Evolutionary conservation across 2,329 filamentous ascomycete genomes (phyloP).

Genomic region (Aspergillus floridensis): DNA sequence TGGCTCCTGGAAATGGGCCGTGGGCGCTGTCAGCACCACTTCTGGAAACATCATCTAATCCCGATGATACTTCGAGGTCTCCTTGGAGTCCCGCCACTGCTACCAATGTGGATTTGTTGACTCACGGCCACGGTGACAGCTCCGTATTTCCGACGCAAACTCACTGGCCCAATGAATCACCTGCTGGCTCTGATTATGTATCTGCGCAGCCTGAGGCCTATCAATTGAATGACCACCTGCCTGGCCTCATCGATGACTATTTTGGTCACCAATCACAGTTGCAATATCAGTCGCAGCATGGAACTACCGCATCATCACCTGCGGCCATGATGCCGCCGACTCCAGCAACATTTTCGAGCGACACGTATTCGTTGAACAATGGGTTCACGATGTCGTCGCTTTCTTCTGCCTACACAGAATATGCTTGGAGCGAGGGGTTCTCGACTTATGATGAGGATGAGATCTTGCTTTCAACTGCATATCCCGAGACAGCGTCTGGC

Average conservation of each 20-base stretch:
- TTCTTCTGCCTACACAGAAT: background rate
- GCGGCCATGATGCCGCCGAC: background rate
- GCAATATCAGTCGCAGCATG: background rate
- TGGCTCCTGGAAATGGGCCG: background rate
- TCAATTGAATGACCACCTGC: background rate
- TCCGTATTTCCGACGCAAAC: background rate
- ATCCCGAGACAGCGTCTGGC: background rate
- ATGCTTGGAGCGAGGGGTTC: background rate
- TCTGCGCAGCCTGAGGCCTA: slow-evolving; percentile 3
- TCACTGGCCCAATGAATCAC: background rate
- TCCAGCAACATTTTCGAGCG: background rate
- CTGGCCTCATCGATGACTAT: slow-evolving; percentile 2
- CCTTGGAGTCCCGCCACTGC: slow-evolving; percentile 5
- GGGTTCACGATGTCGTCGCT: background rate
- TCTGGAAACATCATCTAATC: background rate
- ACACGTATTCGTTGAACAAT: background rate
- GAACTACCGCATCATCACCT: background rate
- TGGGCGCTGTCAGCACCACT: background rate
- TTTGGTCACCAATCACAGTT: background rate
- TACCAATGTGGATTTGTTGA: slow-evolving; percentile 2
- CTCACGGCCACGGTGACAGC: background rate
- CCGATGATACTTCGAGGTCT: background rate
- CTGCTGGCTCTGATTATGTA: slow-evolving; percentile 12
- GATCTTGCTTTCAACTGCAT: background rate
- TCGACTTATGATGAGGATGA: background rate